These are phyloP conservation scores for Leishmania amazonensis DNA, from an alignment of 208 protist genomes.

Conservation along the genomic window DNA sequence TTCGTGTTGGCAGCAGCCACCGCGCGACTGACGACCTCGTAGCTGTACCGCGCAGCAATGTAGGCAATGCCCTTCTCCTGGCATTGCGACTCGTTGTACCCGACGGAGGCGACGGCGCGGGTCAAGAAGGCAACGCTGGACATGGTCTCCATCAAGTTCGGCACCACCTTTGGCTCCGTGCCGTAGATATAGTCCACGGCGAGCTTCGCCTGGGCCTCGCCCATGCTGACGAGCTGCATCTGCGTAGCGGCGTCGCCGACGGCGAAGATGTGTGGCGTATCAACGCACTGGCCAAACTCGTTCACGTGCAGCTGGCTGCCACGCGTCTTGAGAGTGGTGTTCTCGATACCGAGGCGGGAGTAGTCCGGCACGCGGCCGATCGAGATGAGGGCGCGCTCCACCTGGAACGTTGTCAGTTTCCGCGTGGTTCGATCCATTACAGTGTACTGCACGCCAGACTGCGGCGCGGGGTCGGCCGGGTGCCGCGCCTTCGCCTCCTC, in stretches of 20 bases:
- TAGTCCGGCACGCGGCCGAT: constrained; percentile 72
- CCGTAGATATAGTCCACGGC: constrained; percentile 80
- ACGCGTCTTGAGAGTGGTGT: constrained; percentile 42
- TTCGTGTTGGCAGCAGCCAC: constrained; percentile 65
- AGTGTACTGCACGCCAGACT: constrained; percentile 75
- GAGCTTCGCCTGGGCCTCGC: constrained; percentile 55
- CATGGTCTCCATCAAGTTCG: constrained; percentile 36
- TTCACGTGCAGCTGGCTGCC: constrained; percentile 55
- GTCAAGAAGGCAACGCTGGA: constrained; percentile 60
- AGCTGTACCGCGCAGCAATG: constrained; percentile 53
- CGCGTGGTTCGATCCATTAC: constrained; percentile 61
- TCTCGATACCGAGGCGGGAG: constrained; percentile 59
- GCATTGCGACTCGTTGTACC: constrained; percentile 77
- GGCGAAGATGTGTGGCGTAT: constrained; percentile 57
- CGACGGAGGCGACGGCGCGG: constrained; percentile 54
- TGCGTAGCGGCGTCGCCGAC: constrained; percentile 63
- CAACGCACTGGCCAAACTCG: constrained; percentile 48
- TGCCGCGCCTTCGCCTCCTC: constrained; percentile 24
- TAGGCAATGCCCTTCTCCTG: constrained; percentile 61
- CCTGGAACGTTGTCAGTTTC: constrained; percentile 61
- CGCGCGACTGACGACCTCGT: constrained; percentile 70
- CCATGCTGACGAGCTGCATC: constrained; percentile 63
- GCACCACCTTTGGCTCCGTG: constrained; percentile 14
- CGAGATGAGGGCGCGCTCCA: constrained; percentile 71
- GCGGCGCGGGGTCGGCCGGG: constrained; percentile 19